Percentiles rank a stretch among this genome's conserved stretches.
Evolutionary conservation across 2,329 filamentous ascomycete species (phyloP).

Genomic region (Phialophora chinensis): DNA sequence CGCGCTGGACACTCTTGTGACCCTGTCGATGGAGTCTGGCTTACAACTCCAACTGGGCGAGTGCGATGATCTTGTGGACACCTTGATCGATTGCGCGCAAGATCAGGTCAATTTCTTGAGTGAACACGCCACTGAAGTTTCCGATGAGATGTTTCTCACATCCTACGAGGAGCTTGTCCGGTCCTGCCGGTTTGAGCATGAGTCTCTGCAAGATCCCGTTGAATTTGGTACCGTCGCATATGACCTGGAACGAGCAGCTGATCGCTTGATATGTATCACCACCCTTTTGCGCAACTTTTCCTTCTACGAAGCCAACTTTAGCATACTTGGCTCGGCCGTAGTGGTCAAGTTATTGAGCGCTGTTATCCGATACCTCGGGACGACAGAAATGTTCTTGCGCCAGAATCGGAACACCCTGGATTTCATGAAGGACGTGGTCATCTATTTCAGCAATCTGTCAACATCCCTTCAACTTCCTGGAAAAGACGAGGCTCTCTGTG

Average conservation of each 20-base stretch:
- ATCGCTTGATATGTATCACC: slow-evolving; percentile 86
- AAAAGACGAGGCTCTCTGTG: slow-evolving; percentile 82
- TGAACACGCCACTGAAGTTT: slow-evolving; percentile 82
- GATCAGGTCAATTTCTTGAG: slow-evolving; percentile 84
- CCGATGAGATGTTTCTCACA: slow-evolving; percentile 80
- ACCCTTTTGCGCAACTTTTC: slow-evolving; percentile 93
- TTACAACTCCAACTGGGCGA: slow-evolving; percentile 71
- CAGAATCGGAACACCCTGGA: slow-evolving; percentile 85
- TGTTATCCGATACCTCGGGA: slow-evolving; percentile 85
- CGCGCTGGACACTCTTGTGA: slow-evolving; percentile 81
- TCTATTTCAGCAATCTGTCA: slow-evolving; percentile 86
- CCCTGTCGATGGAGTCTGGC: slow-evolving; percentile 68
- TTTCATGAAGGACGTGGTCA: slow-evolving; percentile 94
- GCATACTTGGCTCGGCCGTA: slow-evolving; percentile 72
- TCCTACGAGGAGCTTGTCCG: slow-evolving; percentile 88
- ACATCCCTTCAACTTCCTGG: slow-evolving; percentile 79
- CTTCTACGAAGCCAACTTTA: slow-evolving; percentile 79
- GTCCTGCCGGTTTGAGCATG: slow-evolving; percentile 75
- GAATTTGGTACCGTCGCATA: slow-evolving; percentile 78
- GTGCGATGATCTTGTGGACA: slow-evolving; percentile 88
- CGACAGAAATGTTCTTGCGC: slow-evolving; percentile 82
- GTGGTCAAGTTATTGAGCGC: slow-evolving; percentile 84
- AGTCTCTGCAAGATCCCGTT: slow-evolving; percentile 72
- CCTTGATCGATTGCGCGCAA: slow-evolving; percentile 87
- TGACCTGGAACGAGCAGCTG: slow-evolving; percentile 82